Evolutionary conservation across 257 asterid genomes (phyloP).

Genomic region (Cruciata laevipes): DNA sequence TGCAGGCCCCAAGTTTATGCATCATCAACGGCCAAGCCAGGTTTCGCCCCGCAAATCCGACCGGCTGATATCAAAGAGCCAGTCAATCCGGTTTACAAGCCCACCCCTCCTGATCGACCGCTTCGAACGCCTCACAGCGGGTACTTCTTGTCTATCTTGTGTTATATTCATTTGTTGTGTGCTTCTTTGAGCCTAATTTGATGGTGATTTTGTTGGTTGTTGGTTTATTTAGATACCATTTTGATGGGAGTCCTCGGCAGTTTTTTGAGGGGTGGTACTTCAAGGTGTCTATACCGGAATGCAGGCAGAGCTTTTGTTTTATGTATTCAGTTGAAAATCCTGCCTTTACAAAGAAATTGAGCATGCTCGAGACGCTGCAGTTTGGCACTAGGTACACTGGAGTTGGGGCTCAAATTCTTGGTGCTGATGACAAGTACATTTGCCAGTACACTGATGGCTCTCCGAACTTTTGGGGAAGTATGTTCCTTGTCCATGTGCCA

Average conservation of each 20-base stretch:
- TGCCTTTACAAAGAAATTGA: conserved; percentile 56
- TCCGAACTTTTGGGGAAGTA: conserved; percentile 87
- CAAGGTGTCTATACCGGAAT: conserved; percentile 91
- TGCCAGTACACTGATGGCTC: conserved; percentile 77
- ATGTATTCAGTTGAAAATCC: conserved; percentile 93
- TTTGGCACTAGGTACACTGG: conserved; percentile 82
- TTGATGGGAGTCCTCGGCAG: conserved; percentile 75
- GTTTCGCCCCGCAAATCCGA: conserved; percentile 14
- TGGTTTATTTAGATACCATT: conserved; percentile 61
- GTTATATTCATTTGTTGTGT: background rate
- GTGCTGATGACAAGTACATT: conserved; percentile 91
- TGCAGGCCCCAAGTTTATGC: background rate
- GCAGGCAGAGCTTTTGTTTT: conserved; percentile 95
- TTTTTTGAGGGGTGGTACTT: conserved; percentile 99
- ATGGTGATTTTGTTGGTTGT: conserved; percentile 1
- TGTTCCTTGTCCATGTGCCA: conserved; percentile 10
- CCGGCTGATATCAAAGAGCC: conserved; percentile 12
- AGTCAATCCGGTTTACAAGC: conserved; percentile 48
- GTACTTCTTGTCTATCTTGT: conserved; percentile 25
- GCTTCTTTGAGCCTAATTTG: background rate
- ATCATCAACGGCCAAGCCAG: conserved; percentile 22
- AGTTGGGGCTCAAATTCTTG: conserved; percentile 94
- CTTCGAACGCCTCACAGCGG: conserved; percentile 97
- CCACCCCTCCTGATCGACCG: conserved; percentile 69
- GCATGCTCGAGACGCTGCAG: conserved; percentile 49